These are phyloP conservation scores for Wickerhamiella dianesei DNA, from an alignment of 805 yeast genomes.

Conservation along the genomic window DNA sequence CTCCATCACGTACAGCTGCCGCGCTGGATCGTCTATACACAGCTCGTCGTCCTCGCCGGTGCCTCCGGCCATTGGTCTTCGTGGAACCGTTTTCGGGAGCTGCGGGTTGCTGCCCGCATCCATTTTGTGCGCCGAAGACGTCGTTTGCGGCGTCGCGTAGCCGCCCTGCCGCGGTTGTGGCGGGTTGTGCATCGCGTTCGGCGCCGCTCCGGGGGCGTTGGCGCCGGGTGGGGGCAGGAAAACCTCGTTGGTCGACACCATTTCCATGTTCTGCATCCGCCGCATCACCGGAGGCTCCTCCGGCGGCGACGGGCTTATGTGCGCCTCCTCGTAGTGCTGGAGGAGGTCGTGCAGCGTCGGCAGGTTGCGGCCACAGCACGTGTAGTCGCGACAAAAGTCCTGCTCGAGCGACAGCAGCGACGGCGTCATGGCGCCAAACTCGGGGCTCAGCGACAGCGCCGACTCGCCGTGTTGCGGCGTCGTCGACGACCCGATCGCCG, in stretches of 20 bases:
- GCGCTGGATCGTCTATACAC: conserved; percentile 93
- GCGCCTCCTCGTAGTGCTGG: conserved; percentile 93
- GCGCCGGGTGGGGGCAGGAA: conserved; percentile 35
- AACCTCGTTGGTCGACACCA: conserved; percentile 87
- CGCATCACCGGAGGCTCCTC: conserved; percentile 21
- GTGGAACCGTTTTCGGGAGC: neutral
- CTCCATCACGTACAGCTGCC: conserved; percentile 85
- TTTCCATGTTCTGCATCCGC: conserved; percentile 52
- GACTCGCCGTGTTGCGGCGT: neutral
- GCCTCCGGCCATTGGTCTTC: neutral
- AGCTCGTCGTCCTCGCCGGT: conserved; percentile 45
- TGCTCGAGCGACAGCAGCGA: conserved; percentile 68
- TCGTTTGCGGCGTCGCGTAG: no score
- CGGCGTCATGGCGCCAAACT: conserved; percentile 19
- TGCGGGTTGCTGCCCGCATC: no score
- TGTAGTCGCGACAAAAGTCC: conserved; percentile 90
- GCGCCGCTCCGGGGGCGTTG: neutral
- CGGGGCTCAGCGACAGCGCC: neutral
- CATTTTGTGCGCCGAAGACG: neutral
- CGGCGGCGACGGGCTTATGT: conserved; percentile 57
- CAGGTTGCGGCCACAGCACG: conserved; percentile 84
- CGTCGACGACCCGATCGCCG: neutral
- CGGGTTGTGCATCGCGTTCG: neutral
- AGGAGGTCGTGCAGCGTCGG: conserved; percentile 90
- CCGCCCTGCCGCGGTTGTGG: no score